Percentiles rank a stretch among this genome's conserved stretches.
Evolutionary conservation across 2,329 filamentous ascomycete genomes (phyloP).

Genomic region (Xylaria sp.): DNA sequence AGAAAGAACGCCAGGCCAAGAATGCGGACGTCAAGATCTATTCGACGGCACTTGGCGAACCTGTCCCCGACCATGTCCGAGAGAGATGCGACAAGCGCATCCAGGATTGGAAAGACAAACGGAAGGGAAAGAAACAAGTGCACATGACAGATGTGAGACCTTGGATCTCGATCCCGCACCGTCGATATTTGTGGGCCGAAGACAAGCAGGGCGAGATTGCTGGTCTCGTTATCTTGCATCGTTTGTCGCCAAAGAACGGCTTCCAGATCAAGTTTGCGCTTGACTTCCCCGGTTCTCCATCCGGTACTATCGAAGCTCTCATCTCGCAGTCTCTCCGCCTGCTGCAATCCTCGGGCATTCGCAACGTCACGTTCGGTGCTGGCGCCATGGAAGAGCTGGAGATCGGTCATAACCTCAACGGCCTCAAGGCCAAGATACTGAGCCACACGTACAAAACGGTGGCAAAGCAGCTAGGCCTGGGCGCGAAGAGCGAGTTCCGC

Average conservation of each 20-base stretch:
- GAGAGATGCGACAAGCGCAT: constrained; percentile 67
- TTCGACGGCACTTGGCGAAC: constrained; percentile 61
- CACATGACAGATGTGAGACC: constrained; percentile 86
- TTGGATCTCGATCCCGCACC: constrained; percentile 78
- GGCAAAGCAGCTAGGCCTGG: constrained; percentile 32
- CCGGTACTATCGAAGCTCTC: constrained; percentile 78
- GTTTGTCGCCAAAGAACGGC: constrained; percentile 73
- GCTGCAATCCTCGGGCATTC: constrained; percentile 53
- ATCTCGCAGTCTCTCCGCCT: constrained; percentile 53
- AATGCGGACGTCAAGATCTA: constrained; percentile 60
- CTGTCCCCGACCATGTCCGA: constrained; percentile 61
- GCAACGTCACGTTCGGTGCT: constrained; percentile 77
- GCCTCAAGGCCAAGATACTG: constrained; percentile 73
- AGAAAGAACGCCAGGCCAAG: constrained; percentile 74
- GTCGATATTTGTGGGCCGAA: constrained; percentile 78
- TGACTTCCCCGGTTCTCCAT: constrained; percentile 83
- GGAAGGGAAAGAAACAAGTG: constrained; percentile 76
- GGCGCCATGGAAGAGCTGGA: constrained; percentile 70
- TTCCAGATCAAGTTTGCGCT: constrained; percentile 97
- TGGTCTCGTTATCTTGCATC: constrained; percentile 76
- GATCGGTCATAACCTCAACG: constrained; percentile 75
- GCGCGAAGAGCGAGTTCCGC: constrained; percentile 82
- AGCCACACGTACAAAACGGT: constrained; percentile 71
- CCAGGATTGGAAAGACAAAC: constrained; percentile 69
- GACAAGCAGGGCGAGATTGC: constrained; percentile 66